These are phyloP conservation scores for Colletotrichum gigasporum DNA, from an alignment of 2,329 filamentous ascomycete species.

Conservation along the genomic window DNA sequence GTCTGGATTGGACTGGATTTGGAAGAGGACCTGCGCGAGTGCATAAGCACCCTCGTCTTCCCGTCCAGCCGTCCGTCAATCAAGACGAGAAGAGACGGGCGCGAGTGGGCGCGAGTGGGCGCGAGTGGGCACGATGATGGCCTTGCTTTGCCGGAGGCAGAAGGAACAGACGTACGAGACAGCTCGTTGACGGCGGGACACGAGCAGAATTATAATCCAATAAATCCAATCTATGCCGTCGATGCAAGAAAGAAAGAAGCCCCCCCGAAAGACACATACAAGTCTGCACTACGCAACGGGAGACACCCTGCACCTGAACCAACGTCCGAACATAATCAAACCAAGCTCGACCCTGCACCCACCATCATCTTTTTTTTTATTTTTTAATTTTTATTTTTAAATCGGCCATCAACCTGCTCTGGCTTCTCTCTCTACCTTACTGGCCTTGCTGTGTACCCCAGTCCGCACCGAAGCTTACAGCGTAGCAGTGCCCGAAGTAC, in stretches of 20 bases:
- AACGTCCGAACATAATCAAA: conserved; percentile 32
- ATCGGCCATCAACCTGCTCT: not conserved
- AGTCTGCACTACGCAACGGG: not conserved
- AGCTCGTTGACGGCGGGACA: conserved; percentile 26
- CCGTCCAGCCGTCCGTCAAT: conserved; percentile 24
- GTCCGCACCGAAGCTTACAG: too few species aligned
- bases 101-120: conserved; percentile 1
- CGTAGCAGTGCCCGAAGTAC: too few species aligned
- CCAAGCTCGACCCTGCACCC: conserved; percentile 25
- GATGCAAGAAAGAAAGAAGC: conserved; percentile 6
- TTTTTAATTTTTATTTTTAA: not conserved
- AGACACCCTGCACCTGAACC: conserved; percentile 6
- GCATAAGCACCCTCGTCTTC: conserved; percentile 19
- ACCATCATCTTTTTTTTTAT: not conserved
- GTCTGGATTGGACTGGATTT: conserved; percentile 21
- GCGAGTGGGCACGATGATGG: too few species aligned
- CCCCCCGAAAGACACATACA: not conserved
- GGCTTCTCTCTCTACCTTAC: too few species aligned
- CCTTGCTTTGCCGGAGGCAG: not conserved
- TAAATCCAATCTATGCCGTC: conserved; percentile 14
- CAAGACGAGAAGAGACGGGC: conserved; percentile 12
- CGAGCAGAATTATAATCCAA: conserved; percentile 6
- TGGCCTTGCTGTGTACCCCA: not conserved
- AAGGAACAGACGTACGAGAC: conserved; percentile 24
- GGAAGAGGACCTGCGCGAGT: conserved; percentile 13